Evolutionary conservation across 768 basidiomycete species (phyloP), one percentile per base, ranked within the genome.

Genomic region (Auriscalpium microsporum): DNA sequence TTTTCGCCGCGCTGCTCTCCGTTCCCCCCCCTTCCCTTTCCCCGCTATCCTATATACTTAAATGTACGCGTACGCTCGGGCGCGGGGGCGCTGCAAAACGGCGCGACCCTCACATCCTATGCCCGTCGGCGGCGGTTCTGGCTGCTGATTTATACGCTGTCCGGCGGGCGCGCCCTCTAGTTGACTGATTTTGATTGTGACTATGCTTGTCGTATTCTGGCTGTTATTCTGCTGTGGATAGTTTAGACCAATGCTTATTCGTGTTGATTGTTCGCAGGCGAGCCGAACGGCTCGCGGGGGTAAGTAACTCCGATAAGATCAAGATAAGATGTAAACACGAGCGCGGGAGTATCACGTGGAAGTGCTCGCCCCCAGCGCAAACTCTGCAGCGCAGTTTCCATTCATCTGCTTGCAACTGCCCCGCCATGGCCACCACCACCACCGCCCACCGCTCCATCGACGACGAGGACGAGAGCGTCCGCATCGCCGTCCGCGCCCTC

Each of bases 401-500:
- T 42, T 42, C 40, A 8, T 23, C 46, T 5, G 6, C 46, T 48
- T 23, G 46, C 13, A 4, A 13, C 46, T 9, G 23, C 28, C 40
- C 34, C n/a, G 52, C 58, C 55, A 47, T 55, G 56, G 45, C 56
- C 59, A 52, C 62, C 62, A 37, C 51, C 21, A 40, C 49, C 36
- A 3, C 45, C 50, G 34, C 21, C 40, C 45, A 42, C 45, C 58
- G 55, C 50, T 58, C 65, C 2, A 71, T 79, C 61, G 76, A 77
- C 50, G 73, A 75, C 63, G 78, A 86, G 55, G 87, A 89, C 60
- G 88, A 89, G 68, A 83, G 80, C 62, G 87, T 90, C 0, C 78
- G 82, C 51, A 91, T 90, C 65, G 90, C 90, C 19, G 82, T 88
- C 11, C 71, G 78, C 38, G 90, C 88, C 0, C 75, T 92, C 14